Percentiles rank a stretch among this genome's conserved stretches.
Conservation (phyloP, 2,329 filamentous ascomycete species). For the Diaporthe vaccinii region DNA sequence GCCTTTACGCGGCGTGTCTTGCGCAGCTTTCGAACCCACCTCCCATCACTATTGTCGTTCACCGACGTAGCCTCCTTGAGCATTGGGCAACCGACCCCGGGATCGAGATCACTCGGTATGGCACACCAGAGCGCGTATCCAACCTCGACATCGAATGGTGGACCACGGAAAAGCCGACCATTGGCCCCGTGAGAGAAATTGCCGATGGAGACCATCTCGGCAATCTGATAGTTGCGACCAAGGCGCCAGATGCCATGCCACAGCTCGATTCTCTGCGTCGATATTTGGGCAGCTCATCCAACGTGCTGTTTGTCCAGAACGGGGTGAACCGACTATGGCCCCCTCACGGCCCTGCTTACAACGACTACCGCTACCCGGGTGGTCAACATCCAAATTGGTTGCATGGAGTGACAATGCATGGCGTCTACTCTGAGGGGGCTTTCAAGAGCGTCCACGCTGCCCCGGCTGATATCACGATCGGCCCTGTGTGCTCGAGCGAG, state of each 20-base stretch:
- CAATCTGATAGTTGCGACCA: conserved; percentile 84
- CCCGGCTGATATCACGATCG: conserved; percentile 62
- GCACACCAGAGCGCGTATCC: conserved; percentile 48
- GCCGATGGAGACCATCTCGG: conserved; percentile 63
- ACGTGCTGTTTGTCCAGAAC: conserved; percentile 88
- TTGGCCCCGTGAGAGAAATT: conserved; percentile 56
- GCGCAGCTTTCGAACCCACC: conserved; percentile 71
- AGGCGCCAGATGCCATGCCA: conserved; percentile 76
- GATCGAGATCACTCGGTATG: conserved; percentile 59
- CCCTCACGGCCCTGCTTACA: conserved; percentile 61
- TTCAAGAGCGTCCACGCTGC: conserved; percentile 68
- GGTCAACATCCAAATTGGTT: conserved; percentile 75
- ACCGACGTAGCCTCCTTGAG: conserved; percentile 65
- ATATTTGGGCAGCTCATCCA: conserved; percentile 74
- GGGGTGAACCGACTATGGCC: conserved; percentile 81
- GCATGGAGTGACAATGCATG: conserved; percentile 73
- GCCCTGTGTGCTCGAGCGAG: conserved; percentile 56
- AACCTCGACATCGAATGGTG: conserved; percentile 68
- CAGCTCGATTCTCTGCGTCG: conserved; percentile 70
- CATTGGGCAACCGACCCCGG: conserved; percentile 61
- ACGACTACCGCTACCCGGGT: conserved; percentile 54
- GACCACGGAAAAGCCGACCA: conserved; percentile 58
- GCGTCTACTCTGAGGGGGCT: conserved; percentile 63
- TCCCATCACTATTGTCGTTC: conserved; percentile 85
- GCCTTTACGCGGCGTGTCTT: conserved; percentile 81